phyloP scores from a whole-genome alignment of 2,329 filamentous ascomycete genomes.

The Aspergillus sergii region DNA sequence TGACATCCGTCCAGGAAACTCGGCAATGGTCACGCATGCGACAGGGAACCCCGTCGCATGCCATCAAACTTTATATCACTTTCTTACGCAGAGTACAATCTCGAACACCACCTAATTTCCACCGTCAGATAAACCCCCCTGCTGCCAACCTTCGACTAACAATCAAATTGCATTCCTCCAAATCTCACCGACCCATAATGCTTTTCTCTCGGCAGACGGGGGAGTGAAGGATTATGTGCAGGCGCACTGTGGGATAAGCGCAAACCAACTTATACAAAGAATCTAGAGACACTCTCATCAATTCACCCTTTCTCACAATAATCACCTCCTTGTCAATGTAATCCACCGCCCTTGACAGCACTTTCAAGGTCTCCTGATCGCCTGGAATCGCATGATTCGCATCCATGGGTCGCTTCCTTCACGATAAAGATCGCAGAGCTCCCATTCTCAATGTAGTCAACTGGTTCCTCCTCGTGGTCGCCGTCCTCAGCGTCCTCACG shows the following conservation, averaged over 20 bases:
- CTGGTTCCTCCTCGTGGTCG: constrained; percentile 24
- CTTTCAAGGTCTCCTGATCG: background rate
- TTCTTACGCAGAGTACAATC: background rate
- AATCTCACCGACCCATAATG: background rate
- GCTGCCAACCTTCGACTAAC: background rate
- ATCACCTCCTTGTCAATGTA: background rate
- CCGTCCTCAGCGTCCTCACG: constrained; percentile 23
- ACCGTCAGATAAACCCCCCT: background rate
- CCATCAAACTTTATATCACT: background rate
- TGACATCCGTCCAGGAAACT: background rate
- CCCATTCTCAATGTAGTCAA: constrained; percentile 26
- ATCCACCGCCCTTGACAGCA: background rate
- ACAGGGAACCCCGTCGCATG: background rate
- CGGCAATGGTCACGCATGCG: background rate
- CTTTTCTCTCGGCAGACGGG: background rate
- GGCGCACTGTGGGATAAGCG: background rate
- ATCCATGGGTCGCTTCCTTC: constrained; percentile 22
- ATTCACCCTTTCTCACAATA: background rate
- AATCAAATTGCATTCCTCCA: background rate
- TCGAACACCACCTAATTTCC: background rate
- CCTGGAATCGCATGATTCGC: no score
- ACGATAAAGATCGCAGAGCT: constrained; percentile 23
- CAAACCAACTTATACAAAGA: no score
- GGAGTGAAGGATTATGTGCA: background rate
- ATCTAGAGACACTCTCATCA: background rate